These are phyloP conservation scores for Epichloe sibirici DNA, from an alignment of 2,329 filamentous ascomycete species.

Conservation along the genomic window DNA sequence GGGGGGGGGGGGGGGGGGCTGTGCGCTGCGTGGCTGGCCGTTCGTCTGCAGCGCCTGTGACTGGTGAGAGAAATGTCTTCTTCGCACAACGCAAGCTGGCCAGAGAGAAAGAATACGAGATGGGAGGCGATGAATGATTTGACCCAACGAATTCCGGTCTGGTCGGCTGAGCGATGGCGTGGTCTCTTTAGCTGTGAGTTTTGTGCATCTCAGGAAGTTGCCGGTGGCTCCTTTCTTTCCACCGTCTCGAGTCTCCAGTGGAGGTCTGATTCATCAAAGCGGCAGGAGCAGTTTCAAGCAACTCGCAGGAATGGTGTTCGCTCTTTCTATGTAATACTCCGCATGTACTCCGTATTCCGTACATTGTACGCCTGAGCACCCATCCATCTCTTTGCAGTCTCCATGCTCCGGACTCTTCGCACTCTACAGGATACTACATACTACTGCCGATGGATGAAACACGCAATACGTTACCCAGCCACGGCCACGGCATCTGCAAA, in stretches of 20 bases:
- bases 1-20: background rate
- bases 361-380: background rate
- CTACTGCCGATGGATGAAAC: background rate
- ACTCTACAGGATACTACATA: too few relatives aligned
- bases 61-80: background rate
- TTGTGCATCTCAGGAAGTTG: background rate
- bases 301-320: background rate
- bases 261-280: background rate
- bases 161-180: background rate
- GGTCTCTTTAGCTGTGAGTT: background rate
- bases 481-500: background rate
- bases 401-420: background rate
- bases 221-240: background rate
- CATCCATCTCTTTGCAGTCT: background rate
- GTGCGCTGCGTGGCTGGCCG: background rate
- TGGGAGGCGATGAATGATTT: background rate
- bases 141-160: background rate
- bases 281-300: background rate
- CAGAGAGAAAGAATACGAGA: slow-evolving; percentile 7
- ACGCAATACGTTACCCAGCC: background rate
- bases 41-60: slow-evolving; percentile 1
- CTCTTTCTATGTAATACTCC: background rate
- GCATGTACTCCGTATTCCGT: background rate
- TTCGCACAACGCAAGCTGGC: background rate
- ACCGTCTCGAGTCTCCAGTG: background rate